Evolutionary conservation across 345 rosid genomes (phyloP), one percentile per base, ranked within the genome.

Genomic region (Populus alba): DNA sequence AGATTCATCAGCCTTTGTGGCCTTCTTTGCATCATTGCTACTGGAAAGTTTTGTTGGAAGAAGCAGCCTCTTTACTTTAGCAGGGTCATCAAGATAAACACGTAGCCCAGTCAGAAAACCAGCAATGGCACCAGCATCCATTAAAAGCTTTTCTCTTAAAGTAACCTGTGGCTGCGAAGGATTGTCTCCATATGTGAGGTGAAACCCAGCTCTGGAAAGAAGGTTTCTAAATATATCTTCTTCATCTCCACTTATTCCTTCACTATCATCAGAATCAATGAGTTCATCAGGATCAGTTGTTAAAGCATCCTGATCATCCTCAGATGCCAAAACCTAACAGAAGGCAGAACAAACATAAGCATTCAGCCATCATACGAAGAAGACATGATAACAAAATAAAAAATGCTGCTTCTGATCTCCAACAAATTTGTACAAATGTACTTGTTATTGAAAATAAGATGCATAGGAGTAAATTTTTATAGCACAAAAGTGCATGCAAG

Each of bases 261-360:
- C 99, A 81, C 98, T 92, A 71, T 92, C 99, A 68, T 97, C 99
- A 80, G 99, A 94, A 85, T 92, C 99, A 89, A 97, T 85, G 70
- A 94, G 92, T 77, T 97, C 99, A 86, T 97, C 99, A 81, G 99
- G 99, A 89, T 97, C 99, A 62, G 99, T 97, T 72, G 98, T 92
- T 86, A 97, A 83, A 81, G 97, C 97, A 82, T 97, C 98, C 85
- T 92, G 99, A 83, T 94, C 98, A 74, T 97, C 99, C 80, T 97
- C 99, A 57, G 94, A 97, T 68, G 98, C 99, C 82, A 91, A 81
- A 78, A 97, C 99, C 99, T 97, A 85, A 81, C 45, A 79, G 68
- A 79, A 83, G 61, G 71, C 78, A 76, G 70, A 77, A 18, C 59
- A 47, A 47, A 57, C 27, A 22, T 57, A 57, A 57, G n/a, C 63